A percentile compares a stretch with the other conserved stretches of the same genome.
These are phyloP conservation scores for Chloranthus sessilifolius DNA, from an alignment of 164 flowering plant species.

Conservation along the genomic window DNA sequence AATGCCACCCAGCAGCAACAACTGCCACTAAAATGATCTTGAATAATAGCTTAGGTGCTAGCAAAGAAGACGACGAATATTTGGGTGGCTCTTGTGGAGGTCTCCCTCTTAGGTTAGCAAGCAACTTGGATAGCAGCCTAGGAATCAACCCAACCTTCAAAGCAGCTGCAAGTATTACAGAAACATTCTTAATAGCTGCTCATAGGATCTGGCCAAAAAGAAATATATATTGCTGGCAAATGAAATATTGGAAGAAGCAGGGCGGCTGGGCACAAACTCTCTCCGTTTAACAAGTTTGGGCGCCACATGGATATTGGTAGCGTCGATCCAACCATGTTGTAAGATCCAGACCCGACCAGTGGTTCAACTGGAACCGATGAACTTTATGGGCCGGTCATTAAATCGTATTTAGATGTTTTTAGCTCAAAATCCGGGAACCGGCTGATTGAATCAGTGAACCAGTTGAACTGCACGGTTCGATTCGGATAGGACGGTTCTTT, in stretches of 20 bases:
- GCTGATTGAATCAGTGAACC: too few relatives aligned
- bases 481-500: too few relatives aligned
- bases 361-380: too few relatives aligned
- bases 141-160: constrained; percentile 31
- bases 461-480: too few relatives aligned
- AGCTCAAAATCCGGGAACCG: too few relatives aligned
- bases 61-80: constrained; percentile 27
- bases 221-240: neutral
- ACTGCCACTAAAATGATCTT: constrained; percentile 59
- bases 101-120: constrained; percentile 53
- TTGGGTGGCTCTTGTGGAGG: constrained; percentile 24
- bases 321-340: neutral
- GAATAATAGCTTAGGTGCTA: constrained; percentile 35
- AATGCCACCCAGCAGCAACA: constrained; percentile 71
- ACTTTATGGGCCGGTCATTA: too few relatives aligned
- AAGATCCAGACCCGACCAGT: too few relatives aligned
- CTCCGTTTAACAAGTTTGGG: neutral
- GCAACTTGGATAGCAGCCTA: constrained; percentile 44
- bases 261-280: neutral
- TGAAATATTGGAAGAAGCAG: neutral
- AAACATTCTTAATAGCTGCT: neutral
- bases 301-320: neutral
- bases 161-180: constrained; percentile 36
- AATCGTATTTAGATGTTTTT: too few relatives aligned
- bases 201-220: neutral